Evolutionary conservation across 805 yeast genomes (phyloP).

Genomic region (Candida wancherniae): DNA sequence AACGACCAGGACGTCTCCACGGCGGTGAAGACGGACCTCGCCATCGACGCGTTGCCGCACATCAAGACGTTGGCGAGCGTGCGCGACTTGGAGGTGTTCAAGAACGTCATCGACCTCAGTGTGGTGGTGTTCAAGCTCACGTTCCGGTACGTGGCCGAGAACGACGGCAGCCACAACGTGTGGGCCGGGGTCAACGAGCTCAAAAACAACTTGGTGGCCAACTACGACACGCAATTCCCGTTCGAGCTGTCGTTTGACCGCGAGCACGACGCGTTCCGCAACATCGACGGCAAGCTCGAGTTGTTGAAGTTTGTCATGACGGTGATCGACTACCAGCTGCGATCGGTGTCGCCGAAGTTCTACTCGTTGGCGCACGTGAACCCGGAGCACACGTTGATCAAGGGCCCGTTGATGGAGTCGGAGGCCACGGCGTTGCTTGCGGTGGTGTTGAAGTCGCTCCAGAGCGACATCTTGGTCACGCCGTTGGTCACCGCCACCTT

Average conservation of each 20-base stretch:
- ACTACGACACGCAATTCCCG: slow-evolving; percentile 58
- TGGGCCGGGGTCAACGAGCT: slow-evolving; percentile 58
- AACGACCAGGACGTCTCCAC: slow-evolving; percentile 21
- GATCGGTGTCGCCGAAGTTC: slow-evolving; percentile 35
- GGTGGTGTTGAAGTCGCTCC: slow-evolving; percentile 50
- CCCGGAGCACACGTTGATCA: slow-evolving; percentile 61
- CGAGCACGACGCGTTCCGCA: slow-evolving; percentile 47
- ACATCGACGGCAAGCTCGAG: slow-evolving; percentile 59
- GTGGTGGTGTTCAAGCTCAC: slow-evolving; percentile 41
- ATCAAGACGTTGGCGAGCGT: slow-evolving; percentile 25
- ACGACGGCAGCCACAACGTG: slow-evolving; percentile 38
- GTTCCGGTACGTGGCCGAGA: slow-evolving; percentile 43
- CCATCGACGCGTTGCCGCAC: slow-evolving; percentile 36
- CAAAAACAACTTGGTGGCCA: slow-evolving; percentile 53
- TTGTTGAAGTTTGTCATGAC: slow-evolving; percentile 62
- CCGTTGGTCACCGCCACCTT: slow-evolving; percentile 64
- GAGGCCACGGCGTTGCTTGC: slow-evolving; percentile 66
- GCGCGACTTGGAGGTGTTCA: slow-evolving; percentile 28
- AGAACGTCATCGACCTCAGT: slow-evolving; percentile 31
- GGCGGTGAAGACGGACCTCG: slow-evolving; percentile 33
- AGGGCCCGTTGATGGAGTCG: slow-evolving; percentile 50
- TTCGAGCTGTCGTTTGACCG: slow-evolving; percentile 41
- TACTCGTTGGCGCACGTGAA: slow-evolving; percentile 49
- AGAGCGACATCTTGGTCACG: slow-evolving; percentile 48
- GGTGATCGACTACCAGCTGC: slow-evolving; percentile 42